phyloP scores from a whole-genome alignment of 2,329 filamentous ascomycete genomes.

The Calonectria pseudoreteaudii region DNA sequence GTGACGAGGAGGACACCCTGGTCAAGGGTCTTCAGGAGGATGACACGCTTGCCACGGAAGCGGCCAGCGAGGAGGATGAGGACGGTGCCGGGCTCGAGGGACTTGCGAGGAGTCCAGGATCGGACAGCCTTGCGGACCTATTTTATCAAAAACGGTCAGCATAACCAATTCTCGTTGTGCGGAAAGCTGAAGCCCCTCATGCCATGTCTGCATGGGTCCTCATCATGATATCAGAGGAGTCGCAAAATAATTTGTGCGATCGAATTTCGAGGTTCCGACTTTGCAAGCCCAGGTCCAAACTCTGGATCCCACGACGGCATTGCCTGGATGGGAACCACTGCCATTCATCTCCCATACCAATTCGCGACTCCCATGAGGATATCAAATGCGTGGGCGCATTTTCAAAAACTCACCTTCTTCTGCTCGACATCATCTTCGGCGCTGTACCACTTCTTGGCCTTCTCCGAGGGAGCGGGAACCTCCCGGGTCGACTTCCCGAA shows the following conservation, averaged over 20 bases:
- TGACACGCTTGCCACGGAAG: conserved; percentile 99
- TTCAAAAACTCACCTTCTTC: conserved; percentile 86
- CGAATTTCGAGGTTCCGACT: conserved; percentile 29
- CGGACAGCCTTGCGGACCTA: conserved; percentile 96
- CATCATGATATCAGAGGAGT: conserved; percentile 25
- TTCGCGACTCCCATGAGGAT: conserved; percentile 16
- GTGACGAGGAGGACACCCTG: conserved; percentile 99
- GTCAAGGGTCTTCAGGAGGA: conserved; percentile 97
- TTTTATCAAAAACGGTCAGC: conserved; percentile 48
- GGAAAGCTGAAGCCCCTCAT: conserved; percentile 20
- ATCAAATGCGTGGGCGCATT: conserved; percentile 36
- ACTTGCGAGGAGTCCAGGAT: conserved; percentile 86
- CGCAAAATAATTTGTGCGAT: conserved; percentile 30
- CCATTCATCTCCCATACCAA: conserved; percentile 26
- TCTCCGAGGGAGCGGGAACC: conserved; percentile 87
- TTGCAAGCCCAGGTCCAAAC: conserved; percentile 29
- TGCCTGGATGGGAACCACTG: conserved; percentile 21
- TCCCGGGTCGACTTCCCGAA: conserved; percentile 97
- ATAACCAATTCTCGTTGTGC: conserved; percentile 22
- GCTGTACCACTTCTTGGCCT: conserved; percentile 99
- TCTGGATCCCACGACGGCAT: conserved; percentile 23
- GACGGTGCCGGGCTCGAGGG: conserved; percentile 93
- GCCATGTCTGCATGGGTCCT: conserved; percentile 26
- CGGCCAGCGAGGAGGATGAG: conserved; percentile 99
- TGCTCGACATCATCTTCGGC: conserved; percentile 88